These are phyloP conservation scores for Lophium mytilinum DNA, from an alignment of 495 filamentous ascomycete species.

Conservation along the genomic window DNA sequence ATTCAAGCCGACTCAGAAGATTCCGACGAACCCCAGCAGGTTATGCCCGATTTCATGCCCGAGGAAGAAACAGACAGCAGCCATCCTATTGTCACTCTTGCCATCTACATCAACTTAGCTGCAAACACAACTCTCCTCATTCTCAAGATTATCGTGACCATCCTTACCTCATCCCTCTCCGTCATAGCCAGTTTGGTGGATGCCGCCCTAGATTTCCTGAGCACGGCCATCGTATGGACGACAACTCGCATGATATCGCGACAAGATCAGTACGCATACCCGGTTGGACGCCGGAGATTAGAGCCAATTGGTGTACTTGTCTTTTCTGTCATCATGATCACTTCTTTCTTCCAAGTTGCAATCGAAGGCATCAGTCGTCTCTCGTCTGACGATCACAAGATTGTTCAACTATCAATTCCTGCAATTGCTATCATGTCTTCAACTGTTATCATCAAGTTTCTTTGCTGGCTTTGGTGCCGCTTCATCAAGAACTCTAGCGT, in stretches of 20 bases:
- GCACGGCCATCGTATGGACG: conserved; percentile 77
- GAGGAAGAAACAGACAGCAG: conserved; percentile 55
- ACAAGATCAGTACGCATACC: conserved; percentile 74
- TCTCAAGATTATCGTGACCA: conserved; percentile 71
- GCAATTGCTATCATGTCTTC: conserved; percentile 73
- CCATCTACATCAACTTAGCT: conserved; percentile 79
- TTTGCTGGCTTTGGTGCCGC: conserved; percentile 89
- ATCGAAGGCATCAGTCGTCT: conserved; percentile 63
- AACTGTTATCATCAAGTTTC: conserved; percentile 72
- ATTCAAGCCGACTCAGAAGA: conserved; percentile 39
- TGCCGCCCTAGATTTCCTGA: conserved; percentile 78
- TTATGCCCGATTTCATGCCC: conserved; percentile 34
- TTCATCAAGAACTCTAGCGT: conserved; percentile 82
- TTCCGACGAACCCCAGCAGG: conserved; percentile 19
- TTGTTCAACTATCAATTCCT: conserved; percentile 66
- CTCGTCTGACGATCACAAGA: conserved; percentile 51
- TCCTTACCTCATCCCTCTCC: conserved; percentile 74
- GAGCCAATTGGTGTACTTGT: conserved; percentile 46
- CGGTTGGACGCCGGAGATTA: conserved; percentile 67
- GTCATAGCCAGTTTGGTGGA: conserved; percentile 86
- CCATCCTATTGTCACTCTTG: conserved; percentile 60
- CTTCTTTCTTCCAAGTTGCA: conserved; percentile 78
- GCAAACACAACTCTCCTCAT: conserved; percentile 72
- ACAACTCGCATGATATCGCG: conserved; percentile 66
- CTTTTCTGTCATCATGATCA: conserved; percentile 53